phyloP scores from a whole-genome alignment of 495 filamentous ascomycete species.

The Pyronema domesticum region DNA sequence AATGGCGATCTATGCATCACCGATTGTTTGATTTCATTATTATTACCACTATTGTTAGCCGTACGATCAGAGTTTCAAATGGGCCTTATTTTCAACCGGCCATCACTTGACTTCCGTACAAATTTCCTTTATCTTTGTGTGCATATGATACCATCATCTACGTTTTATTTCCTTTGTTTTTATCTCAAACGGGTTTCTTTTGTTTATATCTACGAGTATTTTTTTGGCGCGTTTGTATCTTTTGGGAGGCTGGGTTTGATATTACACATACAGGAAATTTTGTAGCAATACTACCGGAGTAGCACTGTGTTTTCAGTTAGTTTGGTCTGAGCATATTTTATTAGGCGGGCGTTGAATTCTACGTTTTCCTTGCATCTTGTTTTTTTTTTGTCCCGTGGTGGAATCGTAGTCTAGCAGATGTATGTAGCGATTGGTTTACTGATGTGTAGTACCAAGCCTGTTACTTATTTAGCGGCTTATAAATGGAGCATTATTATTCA shows the following conservation, averaged over 20 bases:
- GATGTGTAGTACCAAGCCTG: too few species aligned
- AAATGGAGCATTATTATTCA: too few species aligned
- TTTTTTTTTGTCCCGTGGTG: too few species aligned
- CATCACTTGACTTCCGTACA: not conserved
- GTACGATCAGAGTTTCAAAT: not conserved
- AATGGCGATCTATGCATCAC: too few species aligned
- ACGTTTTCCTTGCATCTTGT: too few species aligned
- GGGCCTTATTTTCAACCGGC: conserved; percentile 2
- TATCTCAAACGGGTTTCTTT: too few species aligned
- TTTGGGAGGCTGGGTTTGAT: not conserved
- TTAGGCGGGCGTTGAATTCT: too few species aligned
- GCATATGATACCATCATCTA: too few species aligned
- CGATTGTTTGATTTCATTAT: not conserved
- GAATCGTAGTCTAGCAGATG: too few species aligned
- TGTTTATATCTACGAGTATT: not conserved
- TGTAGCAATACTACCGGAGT: not conserved
- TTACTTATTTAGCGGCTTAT: too few species aligned
- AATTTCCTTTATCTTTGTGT: not conserved
- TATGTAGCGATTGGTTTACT: too few species aligned
- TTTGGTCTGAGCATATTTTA: not conserved
- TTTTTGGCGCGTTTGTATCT: not conserved
- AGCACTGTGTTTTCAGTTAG: not conserved
- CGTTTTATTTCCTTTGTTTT: too few species aligned
- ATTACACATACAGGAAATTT: not conserved
- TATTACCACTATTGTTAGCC: not conserved